Evolutionary conservation across 2,329 filamentous ascomycete species (phyloP).

Genomic region (Epichloe bromicola): DNA sequence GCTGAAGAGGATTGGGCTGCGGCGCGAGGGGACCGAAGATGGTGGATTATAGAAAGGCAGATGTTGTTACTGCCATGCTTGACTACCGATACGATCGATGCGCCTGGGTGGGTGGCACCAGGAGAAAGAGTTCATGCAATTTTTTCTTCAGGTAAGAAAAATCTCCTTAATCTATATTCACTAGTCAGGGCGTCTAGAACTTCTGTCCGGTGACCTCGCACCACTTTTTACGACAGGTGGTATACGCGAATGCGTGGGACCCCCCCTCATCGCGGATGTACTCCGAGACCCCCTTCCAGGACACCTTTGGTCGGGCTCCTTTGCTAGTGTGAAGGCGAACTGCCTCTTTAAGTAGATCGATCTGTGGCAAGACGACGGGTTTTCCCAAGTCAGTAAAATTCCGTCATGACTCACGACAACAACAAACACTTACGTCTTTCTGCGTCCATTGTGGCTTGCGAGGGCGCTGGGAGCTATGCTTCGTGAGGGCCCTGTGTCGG

Average conservation of each 20-base stretch:
- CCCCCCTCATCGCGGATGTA: constrained; percentile 39
- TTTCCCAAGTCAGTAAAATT: neutral
- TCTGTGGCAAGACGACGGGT: constrained; percentile 16
- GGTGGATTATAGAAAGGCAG: neutral
- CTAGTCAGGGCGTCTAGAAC: constrained; percentile 16
- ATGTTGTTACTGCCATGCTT: too few species aligned
- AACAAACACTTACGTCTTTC: constrained; percentile 42
- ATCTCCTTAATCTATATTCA: too few species aligned
- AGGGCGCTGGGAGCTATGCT: constrained; percentile 46
- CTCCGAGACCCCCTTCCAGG: constrained; percentile 44
- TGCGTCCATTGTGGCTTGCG: constrained; percentile 52
- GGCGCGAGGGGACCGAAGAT: constrained; percentile 4
- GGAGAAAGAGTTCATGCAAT: too few species aligned
- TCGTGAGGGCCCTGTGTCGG: constrained; percentile 51
- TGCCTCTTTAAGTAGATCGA: constrained; percentile 30
- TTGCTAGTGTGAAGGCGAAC: constrained; percentile 13
- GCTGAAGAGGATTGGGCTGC: constrained; percentile 18
- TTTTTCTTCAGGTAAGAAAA: too few species aligned
- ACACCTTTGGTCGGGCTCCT: constrained; percentile 34
- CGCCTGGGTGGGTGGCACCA: neutral
- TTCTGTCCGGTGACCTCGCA: neutral
- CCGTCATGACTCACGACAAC: constrained; percentile 8
- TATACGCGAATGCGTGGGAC: constrained; percentile 45
- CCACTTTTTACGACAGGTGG: constrained; percentile 44
- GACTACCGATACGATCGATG: too few species aligned